Conservation (phyloP, 129 eudicot species). For the Pulicaria dysenterica region DNA sequence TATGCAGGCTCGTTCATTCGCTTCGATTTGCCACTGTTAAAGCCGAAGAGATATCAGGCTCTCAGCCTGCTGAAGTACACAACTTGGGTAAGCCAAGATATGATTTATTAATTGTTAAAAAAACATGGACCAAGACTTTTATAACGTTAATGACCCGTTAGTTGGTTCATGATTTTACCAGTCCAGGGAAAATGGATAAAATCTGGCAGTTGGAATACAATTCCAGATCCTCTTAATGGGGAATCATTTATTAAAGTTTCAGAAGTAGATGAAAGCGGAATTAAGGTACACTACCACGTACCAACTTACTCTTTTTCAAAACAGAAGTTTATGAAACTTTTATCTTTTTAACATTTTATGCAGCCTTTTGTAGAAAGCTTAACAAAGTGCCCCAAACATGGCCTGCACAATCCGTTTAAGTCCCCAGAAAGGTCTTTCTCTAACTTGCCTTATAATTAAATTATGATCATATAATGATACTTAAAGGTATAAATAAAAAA, state of each 20-base stretch:
- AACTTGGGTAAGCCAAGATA: slow-evolving; percentile 56
- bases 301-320: neutral
- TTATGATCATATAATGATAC: neutral
- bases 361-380: slow-evolving; percentile 99
- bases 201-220: slow-evolving; percentile 69
- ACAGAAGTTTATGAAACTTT: neutral
- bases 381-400: slow-evolving; percentile 88
- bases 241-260: slow-evolving; percentile 83
- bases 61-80: slow-evolving; percentile 80
- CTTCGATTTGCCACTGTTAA: slow-evolving; percentile 77
- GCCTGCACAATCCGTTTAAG: slow-evolving; percentile 89
- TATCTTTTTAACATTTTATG: slow-evolving; percentile 9
- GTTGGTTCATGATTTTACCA: slow-evolving; percentile 29
- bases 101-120: no score
- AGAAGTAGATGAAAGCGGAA: slow-evolving; percentile 65
- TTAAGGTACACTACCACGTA: slow-evolving; percentile 47
- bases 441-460: neutral
- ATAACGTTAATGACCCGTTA: neutral
- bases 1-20: slow-evolving; percentile 58
- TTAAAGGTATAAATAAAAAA: neutral
- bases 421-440: slow-evolving; percentile 76
- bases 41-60: slow-evolving; percentile 72
- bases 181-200: slow-evolving; percentile 86
- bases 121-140: neutral
- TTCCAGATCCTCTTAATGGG: slow-evolving; percentile 85